phyloP scores from a whole-genome alignment of 2,329 filamentous ascomycete genomes.

The Penicillium decumbens region DNA sequence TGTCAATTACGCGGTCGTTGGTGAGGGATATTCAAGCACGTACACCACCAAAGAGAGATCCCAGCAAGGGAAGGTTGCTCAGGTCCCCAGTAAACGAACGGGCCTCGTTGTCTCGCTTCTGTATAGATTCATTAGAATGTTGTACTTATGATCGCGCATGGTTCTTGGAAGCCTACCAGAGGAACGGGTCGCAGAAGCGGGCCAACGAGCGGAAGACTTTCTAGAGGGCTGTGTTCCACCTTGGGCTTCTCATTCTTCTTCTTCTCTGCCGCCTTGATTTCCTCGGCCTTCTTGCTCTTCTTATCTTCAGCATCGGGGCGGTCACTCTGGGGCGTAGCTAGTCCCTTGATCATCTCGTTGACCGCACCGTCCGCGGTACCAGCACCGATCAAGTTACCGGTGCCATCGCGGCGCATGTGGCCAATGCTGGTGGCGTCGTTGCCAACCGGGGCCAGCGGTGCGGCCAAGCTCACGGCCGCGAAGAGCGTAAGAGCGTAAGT shows the following conservation, averaged over 20 bases:
- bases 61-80: constrained; percentile 11
- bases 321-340: not conserved
- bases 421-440: not conserved
- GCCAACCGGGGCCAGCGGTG: constrained; percentile 10
- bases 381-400: constrained; percentile 17
- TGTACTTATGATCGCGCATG: too few species aligned
- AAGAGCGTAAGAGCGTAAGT: constrained; percentile 23
- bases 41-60: constrained; percentile 17
- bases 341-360: constrained; percentile 7
- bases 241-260: constrained; percentile 1
- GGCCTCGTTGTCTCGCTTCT: constrained; percentile 3
- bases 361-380: constrained; percentile 13
- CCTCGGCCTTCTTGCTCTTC: not conserved
- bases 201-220: constrained; percentile 1
- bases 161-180: not conserved
- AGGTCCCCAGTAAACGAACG: constrained; percentile 17
- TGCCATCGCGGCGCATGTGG: constrained; percentile 10
- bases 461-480: constrained; percentile 23
- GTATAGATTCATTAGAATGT: not conserved
- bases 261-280: constrained; percentile 1
- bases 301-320: not conserved
- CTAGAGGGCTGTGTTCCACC: not conserved
- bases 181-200: not conserved
- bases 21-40: not conserved
- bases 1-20: not conserved